Evolutionary conservation across 371 early-diverging fungal species (phyloP), one percentile per base, ranked within the genome.

Genomic region (Coemansia sp.): DNA sequence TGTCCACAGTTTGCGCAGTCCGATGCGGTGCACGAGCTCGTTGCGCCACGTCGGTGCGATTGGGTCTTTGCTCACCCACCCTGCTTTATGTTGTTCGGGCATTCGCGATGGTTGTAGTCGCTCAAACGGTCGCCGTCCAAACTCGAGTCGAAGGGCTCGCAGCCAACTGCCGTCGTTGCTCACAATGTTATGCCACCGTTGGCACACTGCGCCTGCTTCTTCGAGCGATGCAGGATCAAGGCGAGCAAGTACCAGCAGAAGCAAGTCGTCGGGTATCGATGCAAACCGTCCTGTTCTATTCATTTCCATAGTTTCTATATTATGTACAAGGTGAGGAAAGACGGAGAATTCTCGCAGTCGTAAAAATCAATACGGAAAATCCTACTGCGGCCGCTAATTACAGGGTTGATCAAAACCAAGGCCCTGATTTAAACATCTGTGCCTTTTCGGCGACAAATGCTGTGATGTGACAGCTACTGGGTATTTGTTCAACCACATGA

Each of bases 151-250:
- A 23, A 73, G 23, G 0, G 66, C 74, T 4, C 63, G 70, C 6
- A 57, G 70, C 74, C 74, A 73, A 39, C 66, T 70, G 60, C 57
- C 51, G 40, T 73, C 74, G 60, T 63, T 62, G 15, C 54, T 17
- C 26, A 63, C 70, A 1, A 73, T 53, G 3, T 49, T 55, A 11
- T 51, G 52, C 74, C 74, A 73, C 1, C 40, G 26, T 2, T 52
- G 61, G 63, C 56, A 53, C 24, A 73, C 74, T 5, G 23, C 23
- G 11, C 63, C 66, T 2, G 70, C 70, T n/a, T 32, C 54, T 23
- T 41, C 28, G n/a, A 70, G 74, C 40, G 57, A 21, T 26, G 12
- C 6, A 1, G 74, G 53, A 26, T 70, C 70, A 0, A 70, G 61
- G 9, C 51, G 24, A 9, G 63, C 48, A 11, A 73, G 66, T 2